phyloP scores from a whole-genome alignment of 179 eudicot species.

The Silene vulgaris region DNA sequence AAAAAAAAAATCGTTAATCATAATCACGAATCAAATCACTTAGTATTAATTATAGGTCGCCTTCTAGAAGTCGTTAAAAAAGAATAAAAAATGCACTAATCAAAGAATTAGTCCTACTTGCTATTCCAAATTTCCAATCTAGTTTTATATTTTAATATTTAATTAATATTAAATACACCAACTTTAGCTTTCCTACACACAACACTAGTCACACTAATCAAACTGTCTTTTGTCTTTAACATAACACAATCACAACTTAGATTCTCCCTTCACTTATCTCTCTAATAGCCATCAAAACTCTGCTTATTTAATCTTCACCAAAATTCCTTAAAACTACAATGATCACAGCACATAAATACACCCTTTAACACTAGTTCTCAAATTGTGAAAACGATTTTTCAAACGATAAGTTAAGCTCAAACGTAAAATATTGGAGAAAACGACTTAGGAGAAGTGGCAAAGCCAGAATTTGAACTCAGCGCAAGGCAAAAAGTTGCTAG shows the following conservation, averaged over 20 bases:
- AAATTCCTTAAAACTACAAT: not conserved
- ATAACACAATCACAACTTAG: constrained; percentile 13
- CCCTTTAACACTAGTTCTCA: constrained; percentile 11
- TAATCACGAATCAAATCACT: too few species aligned
- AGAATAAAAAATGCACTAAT: constrained; percentile 22
- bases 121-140: not conserved
- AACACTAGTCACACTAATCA: constrained; percentile 18
- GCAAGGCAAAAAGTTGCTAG: too few species aligned
- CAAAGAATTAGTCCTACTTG: constrained; percentile 13
- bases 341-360: too few species aligned
- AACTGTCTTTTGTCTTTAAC: constrained; percentile 17
- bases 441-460: too few species aligned
- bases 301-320: not conserved
- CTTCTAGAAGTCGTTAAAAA: constrained; percentile 22
- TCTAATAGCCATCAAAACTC: not conserved
- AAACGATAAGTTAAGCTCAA: too few species aligned
- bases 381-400: constrained; percentile 13
- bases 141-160: not conserved
- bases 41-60: not conserved
- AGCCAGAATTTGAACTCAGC: too few species aligned
- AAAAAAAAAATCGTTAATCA: too few species aligned
- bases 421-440: too few species aligned
- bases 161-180: not conserved
- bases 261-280: not conserved
- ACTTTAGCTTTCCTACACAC: not conserved